Percentiles rank a stretch among this genome's conserved stretches.
phyloP scores from a whole-genome alignment of 257 asterid genomes.

The Solanum peruvianum region DNA sequence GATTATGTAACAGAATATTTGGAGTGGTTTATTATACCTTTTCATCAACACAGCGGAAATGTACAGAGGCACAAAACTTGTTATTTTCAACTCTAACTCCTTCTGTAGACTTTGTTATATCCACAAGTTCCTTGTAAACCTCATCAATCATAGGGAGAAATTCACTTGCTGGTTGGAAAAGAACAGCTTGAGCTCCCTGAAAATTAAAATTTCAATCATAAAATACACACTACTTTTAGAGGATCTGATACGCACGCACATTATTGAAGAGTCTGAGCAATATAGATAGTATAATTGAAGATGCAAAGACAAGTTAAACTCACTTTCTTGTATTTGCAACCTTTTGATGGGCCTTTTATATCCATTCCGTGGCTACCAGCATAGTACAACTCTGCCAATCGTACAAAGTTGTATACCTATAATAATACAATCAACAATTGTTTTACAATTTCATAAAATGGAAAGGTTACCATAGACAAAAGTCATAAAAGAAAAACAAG shows the following conservation, averaged over 20 bases:
- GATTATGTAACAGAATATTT: background rate
- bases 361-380: conserved; percentile 99
- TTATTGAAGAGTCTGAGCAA: background rate
- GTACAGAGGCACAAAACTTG: conserved; percentile 85
- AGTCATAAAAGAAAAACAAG: background rate
- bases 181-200: conserved; percentile 50
- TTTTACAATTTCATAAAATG: background rate
- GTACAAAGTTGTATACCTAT: conserved; percentile 77
- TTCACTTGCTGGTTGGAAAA: conserved; percentile 80
- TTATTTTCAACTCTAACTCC: conserved; percentile 86
- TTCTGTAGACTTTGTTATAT: conserved; percentile 51
- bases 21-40: conserved; percentile 32
- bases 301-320: conserved; percentile 2
- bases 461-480: background rate
- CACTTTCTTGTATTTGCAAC: conserved; percentile 58
- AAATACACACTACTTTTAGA: background rate
- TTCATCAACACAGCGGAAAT: conserved; percentile 85
- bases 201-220: background rate
- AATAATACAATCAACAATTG: background rate
- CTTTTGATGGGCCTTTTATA: conserved; percentile 93
- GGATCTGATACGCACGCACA: background rate
- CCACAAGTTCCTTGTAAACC: conserved; percentile 59
- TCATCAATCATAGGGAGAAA: conserved; percentile 77
- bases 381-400: conserved; percentile 85
- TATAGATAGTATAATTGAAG: background rate